Evolutionary conservation across 257 asterid species (phyloP).

Genomic region (Penstemon barbatus): DNA sequence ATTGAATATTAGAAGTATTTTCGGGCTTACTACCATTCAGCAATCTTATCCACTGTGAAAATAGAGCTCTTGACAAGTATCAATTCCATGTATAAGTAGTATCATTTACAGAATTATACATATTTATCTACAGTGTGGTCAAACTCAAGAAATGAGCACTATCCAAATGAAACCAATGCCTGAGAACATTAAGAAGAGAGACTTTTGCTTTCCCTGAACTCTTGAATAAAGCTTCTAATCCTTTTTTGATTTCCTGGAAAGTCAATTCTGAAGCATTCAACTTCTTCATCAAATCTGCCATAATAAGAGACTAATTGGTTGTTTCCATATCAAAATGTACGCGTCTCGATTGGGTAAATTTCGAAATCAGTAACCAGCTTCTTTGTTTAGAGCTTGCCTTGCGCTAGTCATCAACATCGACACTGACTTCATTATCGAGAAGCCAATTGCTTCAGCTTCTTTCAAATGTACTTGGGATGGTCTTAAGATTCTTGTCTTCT

Average conservation of each 20-base stretch:
- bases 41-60: no score
- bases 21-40: neutral
- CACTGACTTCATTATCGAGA: constrained; percentile 11
- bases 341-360: constrained; percentile 11
- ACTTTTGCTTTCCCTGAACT: constrained; percentile 23
- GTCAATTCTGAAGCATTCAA: constrained; percentile 14
- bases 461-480: constrained; percentile 1
- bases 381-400: constrained; percentile 18
- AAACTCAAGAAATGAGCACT: neutral
- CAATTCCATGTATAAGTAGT: neutral
- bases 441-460: constrained; percentile 27
- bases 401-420: constrained; percentile 12
- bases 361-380: constrained; percentile 31
- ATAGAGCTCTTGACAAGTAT: no score
- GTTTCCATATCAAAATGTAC: constrained; percentile 1
- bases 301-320: neutral
- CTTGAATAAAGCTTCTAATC: constrained; percentile 13
- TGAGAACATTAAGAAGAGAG: constrained; percentile 27
- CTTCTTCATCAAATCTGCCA: neutral
- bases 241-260: constrained; percentile 20
- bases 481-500: neutral
- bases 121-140: neutral
- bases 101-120: neutral
- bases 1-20: neutral
- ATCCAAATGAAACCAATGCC: constrained; percentile 16